Evolutionary conservation across 208 protist species (phyloP).

Genomic region (Leishmania amazonensis): DNA sequence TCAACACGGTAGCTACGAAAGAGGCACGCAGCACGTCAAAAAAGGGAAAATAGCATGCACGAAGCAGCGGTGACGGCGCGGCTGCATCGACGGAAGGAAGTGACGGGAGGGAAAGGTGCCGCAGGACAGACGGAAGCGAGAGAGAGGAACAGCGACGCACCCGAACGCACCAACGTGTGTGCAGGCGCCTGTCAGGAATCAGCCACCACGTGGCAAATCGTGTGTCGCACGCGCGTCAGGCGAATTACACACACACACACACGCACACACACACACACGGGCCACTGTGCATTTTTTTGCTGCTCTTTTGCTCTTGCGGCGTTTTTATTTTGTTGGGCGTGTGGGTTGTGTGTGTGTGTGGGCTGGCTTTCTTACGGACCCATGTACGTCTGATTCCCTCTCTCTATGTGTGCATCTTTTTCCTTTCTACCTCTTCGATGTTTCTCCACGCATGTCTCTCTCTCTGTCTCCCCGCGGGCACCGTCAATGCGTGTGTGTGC

Average conservation of each 20-base stretch:
- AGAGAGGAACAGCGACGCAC: not conserved
- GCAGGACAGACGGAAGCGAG: not conserved
- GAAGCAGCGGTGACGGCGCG: not conserved
- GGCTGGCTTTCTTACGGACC: not conserved
- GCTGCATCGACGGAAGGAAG: not conserved
- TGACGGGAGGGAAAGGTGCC: not conserved
- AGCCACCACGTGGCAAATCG: not conserved
- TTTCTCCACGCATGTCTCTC: not conserved
- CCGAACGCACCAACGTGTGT: not conserved
- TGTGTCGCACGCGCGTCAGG: not conserved
- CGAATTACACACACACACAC: not conserved
- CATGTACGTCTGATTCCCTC: not conserved
- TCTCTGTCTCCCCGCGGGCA: not conserved
- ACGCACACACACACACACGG: too few species aligned
- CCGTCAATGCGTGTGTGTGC: not conserved
- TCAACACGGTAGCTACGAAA: not conserved
- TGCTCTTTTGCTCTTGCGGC: not conserved
- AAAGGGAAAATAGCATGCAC: not conserved
- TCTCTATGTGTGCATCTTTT: not conserved
- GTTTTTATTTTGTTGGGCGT: not conserved
- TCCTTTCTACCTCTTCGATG: not conserved
- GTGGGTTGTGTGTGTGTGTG: not conserved
- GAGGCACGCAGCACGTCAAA: not conserved
- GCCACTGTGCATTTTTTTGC: not conserved
- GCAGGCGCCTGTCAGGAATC: not conserved